phyloP scores from a whole-genome alignment of 2,329 filamentous ascomycete species.

The Stenocarpella maydis region DNA sequence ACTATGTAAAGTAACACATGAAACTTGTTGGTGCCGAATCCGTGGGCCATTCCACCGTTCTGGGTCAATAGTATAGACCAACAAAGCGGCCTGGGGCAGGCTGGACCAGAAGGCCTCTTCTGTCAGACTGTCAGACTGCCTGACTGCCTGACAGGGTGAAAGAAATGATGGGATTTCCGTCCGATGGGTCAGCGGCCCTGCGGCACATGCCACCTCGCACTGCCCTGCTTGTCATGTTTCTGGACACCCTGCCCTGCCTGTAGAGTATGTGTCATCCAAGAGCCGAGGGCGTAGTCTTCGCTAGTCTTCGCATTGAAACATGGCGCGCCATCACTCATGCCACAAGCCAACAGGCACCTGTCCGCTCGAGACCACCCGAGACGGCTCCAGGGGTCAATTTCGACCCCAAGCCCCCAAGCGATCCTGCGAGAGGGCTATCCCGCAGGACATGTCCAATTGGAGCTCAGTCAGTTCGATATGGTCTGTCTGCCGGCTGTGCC shows the following conservation, averaged over 20 bases:
- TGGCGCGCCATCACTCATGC: background rate
- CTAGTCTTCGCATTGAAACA: background rate
- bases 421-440: background rate
- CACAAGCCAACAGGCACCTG: background rate
- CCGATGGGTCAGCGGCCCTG: background rate
- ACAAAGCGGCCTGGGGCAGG: no score
- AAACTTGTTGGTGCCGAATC: background rate
- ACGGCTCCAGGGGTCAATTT: constrained; percentile 11
- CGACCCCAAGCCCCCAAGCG: background rate
- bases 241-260: background rate
- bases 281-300: background rate
- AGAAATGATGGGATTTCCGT: background rate
- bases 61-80: background rate
- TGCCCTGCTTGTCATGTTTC: constrained; percentile 21
- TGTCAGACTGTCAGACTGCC: no score
- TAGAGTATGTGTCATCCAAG: background rate
- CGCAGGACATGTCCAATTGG: no score
- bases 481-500: background rate
- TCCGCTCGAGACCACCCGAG: background rate
- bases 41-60: background rate
- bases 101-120: background rate
- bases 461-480: no score
- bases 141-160: background rate
- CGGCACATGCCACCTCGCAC: background rate
- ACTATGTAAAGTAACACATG: no score